A percentile compares a stretch with the other conserved stretches of the same genome.
These are phyloP conservation scores for Cyanodermella asteris DNA, from an alignment of 2,329 filamentous ascomycete species.

Conservation along the genomic window DNA sequence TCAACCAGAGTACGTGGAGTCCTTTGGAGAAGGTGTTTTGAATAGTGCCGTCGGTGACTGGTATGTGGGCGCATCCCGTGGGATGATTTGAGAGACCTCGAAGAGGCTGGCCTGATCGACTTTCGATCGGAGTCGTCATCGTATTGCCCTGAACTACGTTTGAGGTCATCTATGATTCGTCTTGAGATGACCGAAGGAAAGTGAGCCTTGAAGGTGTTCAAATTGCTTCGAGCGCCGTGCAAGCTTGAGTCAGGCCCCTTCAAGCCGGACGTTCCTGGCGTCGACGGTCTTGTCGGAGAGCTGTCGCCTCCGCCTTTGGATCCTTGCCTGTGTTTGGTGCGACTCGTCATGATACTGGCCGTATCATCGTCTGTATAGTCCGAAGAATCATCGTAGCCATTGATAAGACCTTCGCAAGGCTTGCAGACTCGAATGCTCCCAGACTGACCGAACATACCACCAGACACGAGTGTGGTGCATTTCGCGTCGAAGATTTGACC, in stretches of 20 bases:
- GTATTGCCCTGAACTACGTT: too few species aligned
- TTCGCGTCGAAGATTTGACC: conserved; percentile 98
- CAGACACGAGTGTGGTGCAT: conserved; percentile 80
- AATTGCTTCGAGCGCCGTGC: conserved; percentile 33
- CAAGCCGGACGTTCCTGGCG: too few species aligned
- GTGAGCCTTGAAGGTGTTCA: conserved; percentile 41
- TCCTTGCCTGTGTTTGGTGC: conserved; percentile 7
- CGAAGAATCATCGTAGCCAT: conserved; percentile 74
- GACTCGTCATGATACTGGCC: conserved; percentile 3
- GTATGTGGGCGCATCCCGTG: conserved; percentile 51
- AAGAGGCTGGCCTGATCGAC: conserved; percentile 77
- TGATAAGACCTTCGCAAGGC: conserved; percentile 76
- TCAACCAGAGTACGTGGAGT: conserved; percentile 51
- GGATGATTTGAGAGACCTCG: conserved; percentile 62
- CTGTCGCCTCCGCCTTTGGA: conserved; percentile 7
- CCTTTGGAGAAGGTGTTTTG: conserved; percentile 63
- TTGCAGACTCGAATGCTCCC: conserved; percentile 78
- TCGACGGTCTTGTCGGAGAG: too few species aligned
- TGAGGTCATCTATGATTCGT: too few species aligned
- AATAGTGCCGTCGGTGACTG: conserved; percentile 67
- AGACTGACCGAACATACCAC: conserved; percentile 66
- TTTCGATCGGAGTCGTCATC: conserved; percentile 67
- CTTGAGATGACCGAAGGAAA: conserved; percentile 66
- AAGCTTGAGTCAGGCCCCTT: conserved; percentile 1
- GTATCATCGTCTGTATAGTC: conserved; percentile 55